A percentile compares a stretch with the other conserved stretches of the same genome.
Conservation (phyloP, 106 monocot genomes). For the Hemerocallis citrina region DNA sequence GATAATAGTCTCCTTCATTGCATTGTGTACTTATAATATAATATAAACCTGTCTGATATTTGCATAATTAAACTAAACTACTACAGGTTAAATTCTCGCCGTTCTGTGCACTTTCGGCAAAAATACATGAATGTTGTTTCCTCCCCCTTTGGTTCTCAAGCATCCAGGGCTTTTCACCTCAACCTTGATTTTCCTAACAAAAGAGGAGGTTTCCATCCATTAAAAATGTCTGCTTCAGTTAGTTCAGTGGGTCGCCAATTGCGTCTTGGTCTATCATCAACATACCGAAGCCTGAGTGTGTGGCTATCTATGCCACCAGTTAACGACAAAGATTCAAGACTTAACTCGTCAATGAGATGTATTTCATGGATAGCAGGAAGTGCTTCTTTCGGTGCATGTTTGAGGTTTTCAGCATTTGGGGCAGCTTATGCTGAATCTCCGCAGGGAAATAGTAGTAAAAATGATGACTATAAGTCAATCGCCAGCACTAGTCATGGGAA, state of each 20-base stretch:
- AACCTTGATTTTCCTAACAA: constrained; percentile 15
- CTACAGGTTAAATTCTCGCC: constrained; percentile 12
- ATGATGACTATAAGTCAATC: constrained; percentile 15
- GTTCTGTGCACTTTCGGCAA: constrained; percentile 19
- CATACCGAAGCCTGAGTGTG: constrained; percentile 23
- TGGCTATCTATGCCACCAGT: constrained; percentile 24
- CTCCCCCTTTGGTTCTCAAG: constrained; percentile 10
- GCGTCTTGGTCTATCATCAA: constrained; percentile 25
- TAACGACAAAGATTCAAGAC: constrained; percentile 29
- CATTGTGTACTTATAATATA: too few species aligned
- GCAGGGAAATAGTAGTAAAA: constrained; percentile 13
- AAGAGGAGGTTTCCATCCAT: constrained; percentile 14
- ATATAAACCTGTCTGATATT: too few species aligned
- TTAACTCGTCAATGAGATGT: constrained; percentile 29
- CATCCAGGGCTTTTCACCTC: constrained; percentile 3
- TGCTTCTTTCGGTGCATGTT: constrained; percentile 42
- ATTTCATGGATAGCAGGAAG: constrained; percentile 31
- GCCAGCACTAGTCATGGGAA: constrained; percentile 59
- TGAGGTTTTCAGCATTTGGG: constrained; percentile 53
- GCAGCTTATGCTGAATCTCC: constrained; percentile 49
- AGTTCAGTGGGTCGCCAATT: constrained; percentile 34
- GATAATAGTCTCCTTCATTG: too few species aligned
- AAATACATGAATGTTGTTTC: constrained; percentile 12
- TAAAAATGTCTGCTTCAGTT: constrained; percentile 19
- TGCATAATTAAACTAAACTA: too few species aligned